Evolutionary conservation across 192 early-diverging fungal species (phyloP).

Genomic region (Gamsiella multidivaricata): DNA sequence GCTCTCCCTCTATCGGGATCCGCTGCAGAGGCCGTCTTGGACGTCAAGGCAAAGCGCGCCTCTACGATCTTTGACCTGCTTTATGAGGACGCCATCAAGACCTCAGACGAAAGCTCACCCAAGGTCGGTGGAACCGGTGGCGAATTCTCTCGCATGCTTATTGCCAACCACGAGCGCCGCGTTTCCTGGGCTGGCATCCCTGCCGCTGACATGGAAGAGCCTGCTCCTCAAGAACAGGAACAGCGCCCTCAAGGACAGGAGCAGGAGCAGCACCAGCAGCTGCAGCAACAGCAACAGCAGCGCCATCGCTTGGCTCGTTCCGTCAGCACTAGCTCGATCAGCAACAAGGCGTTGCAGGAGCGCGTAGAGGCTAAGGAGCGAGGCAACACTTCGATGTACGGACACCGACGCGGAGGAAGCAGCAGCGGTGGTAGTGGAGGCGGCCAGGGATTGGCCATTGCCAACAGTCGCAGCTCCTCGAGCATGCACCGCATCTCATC

Average conservation of each 20-base stretch:
- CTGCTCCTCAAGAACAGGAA: conserved; percentile 7
- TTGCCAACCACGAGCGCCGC: conserved; percentile 47
- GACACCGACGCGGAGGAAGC: conserved; percentile 40
- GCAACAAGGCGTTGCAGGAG: not conserved
- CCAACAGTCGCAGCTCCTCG: conserved; percentile 12
- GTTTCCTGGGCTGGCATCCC: conserved; percentile 50
- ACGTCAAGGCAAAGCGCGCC: conserved; percentile 44
- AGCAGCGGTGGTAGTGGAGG: conserved; percentile 30
- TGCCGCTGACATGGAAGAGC: not conserved
- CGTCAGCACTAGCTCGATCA: conserved; percentile 27
- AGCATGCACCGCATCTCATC: conserved; percentile 23
- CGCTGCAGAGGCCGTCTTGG: conserved; percentile 29
- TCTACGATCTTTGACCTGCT: conserved; percentile 52
- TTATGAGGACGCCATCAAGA: conserved; percentile 52
- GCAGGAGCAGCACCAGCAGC: not conserved
- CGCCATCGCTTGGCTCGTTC: conserved; percentile 26
- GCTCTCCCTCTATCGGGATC: conserved; percentile 40
- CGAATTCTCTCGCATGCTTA: conserved; percentile 51
- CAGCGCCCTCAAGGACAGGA: conserved; percentile 12
- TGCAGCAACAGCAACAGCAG: not conserved
- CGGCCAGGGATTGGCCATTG: conserved; percentile 1
- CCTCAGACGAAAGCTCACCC: conserved; percentile 41
- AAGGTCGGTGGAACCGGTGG: conserved; percentile 52
- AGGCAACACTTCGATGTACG: conserved; percentile 36
- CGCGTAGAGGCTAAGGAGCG: conserved; percentile 1